Percentiles rank a stretch among this genome's conserved stretches.
phyloP scores from a whole-genome alignment of 2,329 filamentous ascomycete genomes.

The Phaeophleospora eucalypticola region DNA sequence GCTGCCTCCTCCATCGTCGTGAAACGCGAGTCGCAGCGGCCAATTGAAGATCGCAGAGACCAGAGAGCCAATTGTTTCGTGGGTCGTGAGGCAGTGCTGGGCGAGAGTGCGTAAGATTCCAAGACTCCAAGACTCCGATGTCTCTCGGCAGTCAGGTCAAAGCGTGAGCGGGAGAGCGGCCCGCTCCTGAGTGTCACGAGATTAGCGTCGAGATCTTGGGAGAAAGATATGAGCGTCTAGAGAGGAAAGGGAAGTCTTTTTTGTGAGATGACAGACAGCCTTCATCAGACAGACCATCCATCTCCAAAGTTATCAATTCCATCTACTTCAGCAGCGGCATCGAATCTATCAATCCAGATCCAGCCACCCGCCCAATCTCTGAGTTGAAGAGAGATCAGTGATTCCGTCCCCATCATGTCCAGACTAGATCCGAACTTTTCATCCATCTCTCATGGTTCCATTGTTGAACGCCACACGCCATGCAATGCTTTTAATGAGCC shows the following conservation, averaged over 20 bases:
- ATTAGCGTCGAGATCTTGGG: no score
- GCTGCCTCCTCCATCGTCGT: no score
- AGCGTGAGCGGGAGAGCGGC: no score
- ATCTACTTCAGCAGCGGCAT: background rate
- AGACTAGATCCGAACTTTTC: constrained; percentile 4
- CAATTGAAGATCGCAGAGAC: background rate
- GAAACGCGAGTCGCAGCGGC: no score
- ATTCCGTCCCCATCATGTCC: constrained; percentile 5
- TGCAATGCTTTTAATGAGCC: constrained; percentile 26
- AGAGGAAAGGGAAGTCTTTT: no score
- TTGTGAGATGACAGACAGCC: no score
- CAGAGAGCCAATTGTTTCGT: background rate
- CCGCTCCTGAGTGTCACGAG: no score
- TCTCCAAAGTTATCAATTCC: background rate
- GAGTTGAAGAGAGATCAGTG: constrained; percentile 18
- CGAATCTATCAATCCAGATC: constrained; percentile 1
- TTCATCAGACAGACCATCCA: no score
- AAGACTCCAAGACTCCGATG: background rate
- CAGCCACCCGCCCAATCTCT: constrained; percentile 8
- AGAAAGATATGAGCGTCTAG: no score
- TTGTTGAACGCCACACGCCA: constrained; percentile 27
- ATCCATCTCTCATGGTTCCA: no score
- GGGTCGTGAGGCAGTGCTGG: no score
- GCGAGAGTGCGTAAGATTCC: background rate
- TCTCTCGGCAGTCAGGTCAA: background rate